Evolutionary conservation across 768 basidiomycete genomes (phyloP), one percentile per base, ranked within the genome.

Genomic region (Mycena olivaceomarginata): DNA sequence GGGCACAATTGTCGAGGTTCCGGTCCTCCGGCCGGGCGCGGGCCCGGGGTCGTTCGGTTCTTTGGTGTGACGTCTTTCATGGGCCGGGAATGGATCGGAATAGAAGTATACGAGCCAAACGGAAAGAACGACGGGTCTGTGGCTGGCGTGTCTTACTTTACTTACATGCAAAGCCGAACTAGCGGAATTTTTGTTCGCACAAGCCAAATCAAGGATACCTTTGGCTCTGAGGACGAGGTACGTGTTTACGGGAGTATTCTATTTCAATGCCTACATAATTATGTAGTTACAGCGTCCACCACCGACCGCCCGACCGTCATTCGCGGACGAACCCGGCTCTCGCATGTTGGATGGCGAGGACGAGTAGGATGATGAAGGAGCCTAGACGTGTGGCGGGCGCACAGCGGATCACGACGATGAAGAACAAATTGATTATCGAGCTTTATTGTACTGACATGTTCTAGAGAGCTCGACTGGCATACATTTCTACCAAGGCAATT

Each of bases 61-160:
- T 91, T 90, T 67, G 98, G 98, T 0, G 77, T 92, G 43, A 98
- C 98, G 0, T 89, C 91, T 2, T 99, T 99, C 84, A 91, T 96
- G 25, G 85, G 92, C 2, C 98, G 98, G 0, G 97, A 95, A 89
- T 99, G 98, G 98, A 90, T 98, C 66, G 98, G 98, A 12, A 93
- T 99, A 69, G 97, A 98, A 82, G 91, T 99, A 60, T 91, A 90
- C 72, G 93, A 94, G 81, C 85, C 92, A 10, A 94, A 92, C 60
- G 98, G 98, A 53, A 99, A 99, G 93, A 99, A 99, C 88, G 96
- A 99, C 80, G 98, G 98, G 1, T 91, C 93, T 1, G 95, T 99
- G 10, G 89, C 94, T 46, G 97, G 94, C 18, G 85, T 92, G 65
- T 77, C 85, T 2, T 99, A 99, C 87, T 99, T 99, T 84, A 88